phyloP scores from a whole-genome alignment of 75 land plant genomes.

The Larix kaempferi region DNA sequence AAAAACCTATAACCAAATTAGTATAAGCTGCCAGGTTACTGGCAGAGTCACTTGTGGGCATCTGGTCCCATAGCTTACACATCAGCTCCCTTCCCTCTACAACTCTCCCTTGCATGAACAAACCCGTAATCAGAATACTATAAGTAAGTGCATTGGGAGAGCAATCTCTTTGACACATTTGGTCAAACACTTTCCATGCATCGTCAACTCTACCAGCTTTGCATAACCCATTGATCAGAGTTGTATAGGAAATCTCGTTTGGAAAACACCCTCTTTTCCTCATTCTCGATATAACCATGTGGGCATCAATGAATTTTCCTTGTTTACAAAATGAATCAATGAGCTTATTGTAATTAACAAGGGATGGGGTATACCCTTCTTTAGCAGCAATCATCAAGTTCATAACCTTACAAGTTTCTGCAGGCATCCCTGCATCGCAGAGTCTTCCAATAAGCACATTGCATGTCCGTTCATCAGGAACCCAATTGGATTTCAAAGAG shows the following conservation, averaged over 20 bases:
- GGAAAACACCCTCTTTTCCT: constrained; percentile 29
- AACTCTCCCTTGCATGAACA: constrained; percentile 18
- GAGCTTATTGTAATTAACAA: constrained; percentile 48
- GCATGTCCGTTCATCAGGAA: constrained; percentile 49
- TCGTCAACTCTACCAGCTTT: constrained; percentile 21
- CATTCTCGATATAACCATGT: constrained; percentile 32
- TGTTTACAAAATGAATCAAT: constrained; percentile 30
- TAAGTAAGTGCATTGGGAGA: constrained; percentile 54
- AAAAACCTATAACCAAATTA: constrained; percentile 41
- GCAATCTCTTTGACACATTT: constrained; percentile 44
- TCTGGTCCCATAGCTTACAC: constrained; percentile 32
- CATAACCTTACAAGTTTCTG: constrained; percentile 23
- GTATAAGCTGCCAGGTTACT: constrained; percentile 44
- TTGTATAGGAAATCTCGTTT: constrained; percentile 52
- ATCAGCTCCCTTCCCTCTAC: constrained; percentile 35
- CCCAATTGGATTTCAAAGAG: constrained; percentile 15
- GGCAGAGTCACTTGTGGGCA: constrained; percentile 9
- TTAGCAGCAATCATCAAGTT: constrained; percentile 14
- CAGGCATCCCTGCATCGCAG: constrained; percentile 24
- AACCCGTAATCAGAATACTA: constrained; percentile 35
- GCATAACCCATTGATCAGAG: constrained; percentile 51
- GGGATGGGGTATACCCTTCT: constrained; percentile 41
- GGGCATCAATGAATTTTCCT: constrained; percentile 13
- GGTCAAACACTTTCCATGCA: constrained; percentile 55
- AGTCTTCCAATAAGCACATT: constrained; percentile 49